phyloP scores from a whole-genome alignment of 495 filamentous ascomycete species.

The Aspergillus taichungensis region DNA sequence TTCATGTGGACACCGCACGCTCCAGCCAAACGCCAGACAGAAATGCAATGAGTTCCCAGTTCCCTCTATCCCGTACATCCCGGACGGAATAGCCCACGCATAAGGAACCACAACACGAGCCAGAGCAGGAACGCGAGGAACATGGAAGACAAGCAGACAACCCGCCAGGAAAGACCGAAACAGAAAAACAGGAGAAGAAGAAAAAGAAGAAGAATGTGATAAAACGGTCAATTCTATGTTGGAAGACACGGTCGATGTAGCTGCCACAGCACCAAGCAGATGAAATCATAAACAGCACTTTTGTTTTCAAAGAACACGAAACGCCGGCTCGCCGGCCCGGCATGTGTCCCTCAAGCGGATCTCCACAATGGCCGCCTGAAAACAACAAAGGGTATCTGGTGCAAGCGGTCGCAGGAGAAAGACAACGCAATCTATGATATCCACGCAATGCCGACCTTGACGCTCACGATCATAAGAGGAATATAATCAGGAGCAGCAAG shows the following conservation, averaged over 20 bases:
- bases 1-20: conserved; percentile 33
- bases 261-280: conserved; percentile 35
- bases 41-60: conserved; percentile 36
- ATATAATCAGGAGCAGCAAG: conserved; percentile 28
- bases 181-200: conserved; percentile 37
- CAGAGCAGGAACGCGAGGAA: conserved; percentile 15
- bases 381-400: conserved; percentile 51
- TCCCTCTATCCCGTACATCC: no score
- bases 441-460: conserved; percentile 48
- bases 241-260: conserved; percentile 36
- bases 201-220: no score
- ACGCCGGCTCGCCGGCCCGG: conserved; percentile 34
- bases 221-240: conserved; percentile 23
- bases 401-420: conserved; percentile 44
- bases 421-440: conserved; percentile 77
- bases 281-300: conserved; percentile 40
- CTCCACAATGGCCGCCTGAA: conserved; percentile 32
- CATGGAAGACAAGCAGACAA: conserved; percentile 26
- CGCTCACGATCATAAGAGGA: conserved; percentile 28
- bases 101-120: conserved; percentile 19
- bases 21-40: conserved; percentile 44
- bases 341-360: conserved; percentile 37
- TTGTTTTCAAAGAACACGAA: conserved; percentile 21
- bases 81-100: neutral
- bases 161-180: conserved; percentile 47